Evolutionary conservation across 1,139 yeast genomes (phyloP).

Genomic region (Pichia sp.): DNA sequence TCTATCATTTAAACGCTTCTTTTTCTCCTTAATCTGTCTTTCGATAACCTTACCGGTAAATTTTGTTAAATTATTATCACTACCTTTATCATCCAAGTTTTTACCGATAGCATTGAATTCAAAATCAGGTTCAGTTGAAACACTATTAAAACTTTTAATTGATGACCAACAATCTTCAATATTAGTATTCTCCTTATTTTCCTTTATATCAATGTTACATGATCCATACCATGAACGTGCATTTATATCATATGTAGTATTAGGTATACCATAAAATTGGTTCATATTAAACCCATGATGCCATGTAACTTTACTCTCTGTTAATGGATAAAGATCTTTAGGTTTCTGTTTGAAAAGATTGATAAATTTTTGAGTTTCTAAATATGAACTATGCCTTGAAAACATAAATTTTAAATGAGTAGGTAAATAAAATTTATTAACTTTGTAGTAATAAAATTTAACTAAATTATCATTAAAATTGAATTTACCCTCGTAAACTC

Average conservation of each 20-base stretch:
- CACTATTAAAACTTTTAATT: slow-evolving; percentile 3
- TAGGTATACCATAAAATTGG: slow-evolving; percentile 9
- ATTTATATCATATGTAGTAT: slow-evolving; percentile 9
- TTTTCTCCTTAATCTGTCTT: slow-evolving; percentile 3
- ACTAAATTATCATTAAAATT: neutral
- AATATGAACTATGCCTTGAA: slow-evolving; percentile 18
- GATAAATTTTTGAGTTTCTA: slow-evolving; percentile 14
- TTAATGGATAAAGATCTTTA: slow-evolving; percentile 17
- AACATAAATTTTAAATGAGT: slow-evolving; percentile 11
- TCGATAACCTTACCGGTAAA: neutral
- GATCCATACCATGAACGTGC: slow-evolving; percentile 1
- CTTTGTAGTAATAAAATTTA: slow-evolving; percentile 1
- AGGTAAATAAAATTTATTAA: slow-evolving; percentile 8
- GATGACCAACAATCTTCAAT: slow-evolving; percentile 3
- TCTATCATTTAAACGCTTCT: neutral
- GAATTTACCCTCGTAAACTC: slow-evolving; percentile 1
- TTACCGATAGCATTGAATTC: slow-evolving; percentile 5
- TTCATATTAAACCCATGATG: slow-evolving; percentile 13
- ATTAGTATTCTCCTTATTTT: neutral
- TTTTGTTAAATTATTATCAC: neutral
- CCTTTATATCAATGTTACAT: neutral
- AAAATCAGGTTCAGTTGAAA: slow-evolving; percentile 5
- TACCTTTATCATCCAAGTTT: neutral
- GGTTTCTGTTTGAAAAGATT: slow-evolving; percentile 11
- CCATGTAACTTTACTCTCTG: slow-evolving; percentile 14